Evolutionary conservation across 78 protist genomes (phyloP), one percentile per base, ranked within the genome.

Genomic region (Dictyostelium intermedium): DNA sequence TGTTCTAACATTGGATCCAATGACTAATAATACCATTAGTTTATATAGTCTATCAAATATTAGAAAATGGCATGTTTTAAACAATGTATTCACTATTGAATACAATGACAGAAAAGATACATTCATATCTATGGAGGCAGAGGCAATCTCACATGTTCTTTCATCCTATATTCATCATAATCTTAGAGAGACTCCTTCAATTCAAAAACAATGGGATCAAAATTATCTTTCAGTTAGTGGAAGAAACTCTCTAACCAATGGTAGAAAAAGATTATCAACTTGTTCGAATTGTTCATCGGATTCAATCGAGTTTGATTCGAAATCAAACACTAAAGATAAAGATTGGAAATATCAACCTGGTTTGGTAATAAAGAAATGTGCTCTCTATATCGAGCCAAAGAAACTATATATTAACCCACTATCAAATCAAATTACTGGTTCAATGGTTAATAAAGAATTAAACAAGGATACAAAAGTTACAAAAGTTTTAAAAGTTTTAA

Each of bases 121-220:
- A 1, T 89, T 89, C 53, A 56, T 66, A 0, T 76, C 94, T 11
- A 39, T 50, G 23, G 94, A 89, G 34, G 79, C 87, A 45, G 94
- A 89, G 60, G 83, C 94, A 63, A 89, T 89, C 10, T 89, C 94
- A 34, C 84, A 89, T 80, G 94, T 89, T 1, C 87, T 89, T 0
- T 89, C 94, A 47, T 80, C 83, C 0, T 89, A 89, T 35, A 89
- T 89, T 50, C 94, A 89, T 50, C 53, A 89, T 50, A 89, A 47
- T 80, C 82, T 89, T 25, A 39, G 94, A 45, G 72, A 80, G 20
- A 63, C 35, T 14, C 94, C 94, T 23, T 35, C 74, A 0, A 69
- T 89, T 70, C 94, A 89, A 70, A 78, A 69, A 20, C 86, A 89
- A 80, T 89, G 94, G 94, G 94, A 89, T 47, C 60, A 70, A 41